phyloP scores from a whole-genome alignment of 2,329 filamentous ascomycete species.

The Magnaporthiopsis incrustans region DNA sequence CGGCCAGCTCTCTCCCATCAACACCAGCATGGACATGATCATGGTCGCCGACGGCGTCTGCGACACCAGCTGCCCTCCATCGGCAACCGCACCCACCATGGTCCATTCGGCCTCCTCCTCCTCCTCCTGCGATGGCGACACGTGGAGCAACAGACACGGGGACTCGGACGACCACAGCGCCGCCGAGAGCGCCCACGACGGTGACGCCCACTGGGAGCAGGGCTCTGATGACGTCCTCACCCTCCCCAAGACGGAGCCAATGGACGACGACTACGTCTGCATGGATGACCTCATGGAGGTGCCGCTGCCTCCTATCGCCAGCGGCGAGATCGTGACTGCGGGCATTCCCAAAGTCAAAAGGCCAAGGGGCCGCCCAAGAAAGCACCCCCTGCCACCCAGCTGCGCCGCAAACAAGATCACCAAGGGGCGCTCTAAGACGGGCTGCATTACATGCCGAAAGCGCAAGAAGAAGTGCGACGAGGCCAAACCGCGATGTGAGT shows the following conservation, averaged over 20 bases:
- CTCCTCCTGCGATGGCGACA: slow-evolving; percentile 30
- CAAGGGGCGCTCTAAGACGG: slow-evolving; percentile 67
- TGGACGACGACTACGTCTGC: slow-evolving; percentile 46
- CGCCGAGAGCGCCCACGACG: slow-evolving; percentile 27
- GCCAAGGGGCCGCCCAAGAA: slow-evolving; percentile 73
- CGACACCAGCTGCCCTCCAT: slow-evolving; percentile 17
- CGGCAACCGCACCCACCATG: slow-evolving; percentile 31
- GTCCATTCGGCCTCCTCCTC: slow-evolving; percentile 39
- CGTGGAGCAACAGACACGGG: slow-evolving; percentile 34
- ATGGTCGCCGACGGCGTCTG: slow-evolving; percentile 10
- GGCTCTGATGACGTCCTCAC: slow-evolving; percentile 35
- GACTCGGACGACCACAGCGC: slow-evolving; percentile 16
- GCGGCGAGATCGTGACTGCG: slow-evolving; percentile 14
- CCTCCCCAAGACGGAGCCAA: slow-evolving; percentile 48
- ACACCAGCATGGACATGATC: slow-evolving; percentile 37
- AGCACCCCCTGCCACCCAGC: slow-evolving; percentile 59
- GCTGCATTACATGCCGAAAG: slow-evolving; percentile 59
- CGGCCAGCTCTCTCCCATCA: slow-evolving; percentile 44
- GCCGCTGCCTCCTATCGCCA: slow-evolving; percentile 23
- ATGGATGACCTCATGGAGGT: slow-evolving; percentile 44
- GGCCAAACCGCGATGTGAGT: slow-evolving; percentile 56
- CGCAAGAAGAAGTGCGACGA: slow-evolving; percentile 69
- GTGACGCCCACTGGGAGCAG: slow-evolving; percentile 34
- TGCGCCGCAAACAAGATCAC: slow-evolving; percentile 57
- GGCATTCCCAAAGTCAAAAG: slow-evolving; percentile 44